Evolutionary conservation across 2,329 filamentous ascomycete species (phyloP).

Genomic region (Podosphaera leucotricha): DNA sequence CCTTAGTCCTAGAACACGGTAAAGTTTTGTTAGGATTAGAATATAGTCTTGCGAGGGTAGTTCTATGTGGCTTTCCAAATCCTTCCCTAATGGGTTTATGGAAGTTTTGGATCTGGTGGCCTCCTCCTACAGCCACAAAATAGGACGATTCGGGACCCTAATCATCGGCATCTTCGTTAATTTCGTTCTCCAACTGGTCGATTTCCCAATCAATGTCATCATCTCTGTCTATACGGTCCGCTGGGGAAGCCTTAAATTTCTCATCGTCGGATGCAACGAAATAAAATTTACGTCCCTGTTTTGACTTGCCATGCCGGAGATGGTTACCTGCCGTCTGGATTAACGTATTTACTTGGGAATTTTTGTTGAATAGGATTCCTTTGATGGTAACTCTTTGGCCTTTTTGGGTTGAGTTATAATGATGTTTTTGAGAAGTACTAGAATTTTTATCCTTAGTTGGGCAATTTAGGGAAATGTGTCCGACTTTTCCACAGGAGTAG

Average conservation of each 20-base stretch:
- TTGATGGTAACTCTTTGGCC: neutral
- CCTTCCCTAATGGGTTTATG: neutral
- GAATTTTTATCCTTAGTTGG: neutral
- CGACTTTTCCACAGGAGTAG: neutral
- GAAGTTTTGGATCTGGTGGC: neutral
- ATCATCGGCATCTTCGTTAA: neutral
- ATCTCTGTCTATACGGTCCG: neutral
- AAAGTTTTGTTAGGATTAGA: neutral
- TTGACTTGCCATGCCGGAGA: neutral
- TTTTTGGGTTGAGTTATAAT: neutral
- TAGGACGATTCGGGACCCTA: constrained; percentile 1
- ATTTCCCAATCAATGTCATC: neutral
- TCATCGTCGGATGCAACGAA: neutral
- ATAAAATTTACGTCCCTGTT: neutral
- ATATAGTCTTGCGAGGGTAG: neutral
- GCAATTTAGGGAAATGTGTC: neutral
- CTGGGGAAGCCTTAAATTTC: neutral
- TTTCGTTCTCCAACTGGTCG: neutral
- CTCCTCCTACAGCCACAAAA: constrained; percentile 1
- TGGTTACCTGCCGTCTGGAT: neutral
- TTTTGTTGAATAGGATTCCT: neutral
- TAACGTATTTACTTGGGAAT: neutral
- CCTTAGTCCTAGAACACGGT: neutral
- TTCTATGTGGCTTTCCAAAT: neutral
- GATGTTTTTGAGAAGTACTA: too few species aligned